Percentiles rank a stretch among this genome's conserved stretches.
These are phyloP conservation scores for Groenewaldozyma auringiensis DNA, from an alignment of 1,139 yeast species.

Conservation along the genomic window DNA sequence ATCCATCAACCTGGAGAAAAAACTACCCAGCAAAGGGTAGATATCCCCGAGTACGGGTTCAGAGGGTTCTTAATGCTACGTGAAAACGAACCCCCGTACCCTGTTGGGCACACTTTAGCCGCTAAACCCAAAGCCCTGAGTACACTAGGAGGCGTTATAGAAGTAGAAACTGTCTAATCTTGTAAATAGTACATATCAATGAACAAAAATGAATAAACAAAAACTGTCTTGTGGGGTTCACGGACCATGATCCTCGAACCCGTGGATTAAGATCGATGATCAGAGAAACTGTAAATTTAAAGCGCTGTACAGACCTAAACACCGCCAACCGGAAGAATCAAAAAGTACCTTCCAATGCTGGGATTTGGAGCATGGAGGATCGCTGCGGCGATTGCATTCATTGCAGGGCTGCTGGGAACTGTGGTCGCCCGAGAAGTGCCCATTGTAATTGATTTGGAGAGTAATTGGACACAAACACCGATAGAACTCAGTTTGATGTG, in stretches of 20 bases:
- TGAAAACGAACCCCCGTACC: neutral
- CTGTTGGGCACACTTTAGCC: neutral
- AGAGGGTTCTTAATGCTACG: neutral
- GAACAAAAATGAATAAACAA: too few species aligned
- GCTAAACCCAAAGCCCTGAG: neutral
- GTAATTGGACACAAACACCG: conserved; percentile 33
- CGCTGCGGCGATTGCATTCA: neutral
- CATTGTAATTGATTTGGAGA: conserved; percentile 22
- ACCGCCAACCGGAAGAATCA: too few species aligned
- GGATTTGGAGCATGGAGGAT: neutral
- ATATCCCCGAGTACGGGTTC: neutral
- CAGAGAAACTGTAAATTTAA: too few species aligned
- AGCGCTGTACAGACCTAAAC: too few species aligned
- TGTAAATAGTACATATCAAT: neutral
- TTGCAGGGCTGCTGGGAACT: neutral
- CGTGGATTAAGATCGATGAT: too few species aligned
- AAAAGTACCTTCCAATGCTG: too few species aligned
- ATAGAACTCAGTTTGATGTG: conserved; percentile 43
- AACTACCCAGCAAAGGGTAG: neutral
- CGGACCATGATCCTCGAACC: too few species aligned
- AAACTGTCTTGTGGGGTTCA: too few species aligned
- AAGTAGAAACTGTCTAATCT: neutral
- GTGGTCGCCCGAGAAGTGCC: conserved; percentile 4
- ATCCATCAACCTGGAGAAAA: neutral
- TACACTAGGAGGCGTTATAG: neutral